Conservation (phyloP, 2,329 filamentous ascomycete species). For the Ceratocystis cacaofunesta region DNA sequence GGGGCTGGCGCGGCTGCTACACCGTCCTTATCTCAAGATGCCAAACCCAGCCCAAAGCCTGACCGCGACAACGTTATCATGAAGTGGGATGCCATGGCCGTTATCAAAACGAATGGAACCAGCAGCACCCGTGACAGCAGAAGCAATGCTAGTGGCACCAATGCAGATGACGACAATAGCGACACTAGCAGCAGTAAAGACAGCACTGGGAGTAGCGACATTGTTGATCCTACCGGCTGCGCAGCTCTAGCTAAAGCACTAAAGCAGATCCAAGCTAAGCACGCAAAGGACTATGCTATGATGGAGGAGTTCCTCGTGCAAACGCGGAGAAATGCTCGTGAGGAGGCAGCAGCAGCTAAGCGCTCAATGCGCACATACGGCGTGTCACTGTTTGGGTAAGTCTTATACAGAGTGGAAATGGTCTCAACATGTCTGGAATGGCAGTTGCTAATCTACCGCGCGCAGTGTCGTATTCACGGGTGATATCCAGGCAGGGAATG, state of each 20-base stretch:
- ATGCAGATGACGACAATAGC: neutral
- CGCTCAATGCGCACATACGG: constrained; percentile 1
- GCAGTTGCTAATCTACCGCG: neutral
- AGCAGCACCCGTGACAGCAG: neutral
- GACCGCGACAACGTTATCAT: neutral
- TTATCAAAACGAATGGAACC: neutral
- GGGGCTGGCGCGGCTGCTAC: neutral
- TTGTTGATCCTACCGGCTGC: neutral
- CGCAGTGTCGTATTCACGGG: neutral
- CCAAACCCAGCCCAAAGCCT: neutral
- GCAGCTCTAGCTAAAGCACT: neutral
- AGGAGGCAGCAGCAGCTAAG: neutral
- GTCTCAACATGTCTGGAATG: neutral
- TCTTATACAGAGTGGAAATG: neutral
- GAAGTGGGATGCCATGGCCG: neutral
- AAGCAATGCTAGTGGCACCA: neutral
- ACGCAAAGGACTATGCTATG: neutral
- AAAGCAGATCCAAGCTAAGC: neutral
- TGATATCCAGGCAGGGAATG: neutral
- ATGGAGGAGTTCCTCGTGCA: neutral
- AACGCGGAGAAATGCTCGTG: neutral
- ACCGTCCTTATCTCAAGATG: neutral
- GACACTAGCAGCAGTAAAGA: neutral
- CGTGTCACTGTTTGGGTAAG: constrained; percentile 1
- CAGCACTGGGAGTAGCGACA: neutral